Percentiles rank a stretch among this genome's conserved stretches.
Evolutionary conservation across 139 green algal genomes (phyloP).

Genomic region (Ettlia oleoabundans): DNA sequence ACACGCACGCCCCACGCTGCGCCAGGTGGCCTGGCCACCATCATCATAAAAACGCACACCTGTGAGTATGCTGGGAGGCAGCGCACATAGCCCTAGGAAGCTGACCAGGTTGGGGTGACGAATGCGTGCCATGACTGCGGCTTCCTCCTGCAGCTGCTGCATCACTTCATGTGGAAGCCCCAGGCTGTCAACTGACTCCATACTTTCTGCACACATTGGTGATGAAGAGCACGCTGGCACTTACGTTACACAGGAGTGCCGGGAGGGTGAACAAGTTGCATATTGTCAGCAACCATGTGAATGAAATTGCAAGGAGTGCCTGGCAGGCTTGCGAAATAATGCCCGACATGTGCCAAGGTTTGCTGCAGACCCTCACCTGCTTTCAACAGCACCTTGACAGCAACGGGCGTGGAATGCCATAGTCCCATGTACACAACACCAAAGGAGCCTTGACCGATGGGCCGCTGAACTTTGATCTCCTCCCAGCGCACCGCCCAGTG

Average conservation of each 20-base stretch:
- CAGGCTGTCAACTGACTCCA: background rate
- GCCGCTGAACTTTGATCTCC: background rate
- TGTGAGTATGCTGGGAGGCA: background rate
- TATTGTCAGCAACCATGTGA: no score
- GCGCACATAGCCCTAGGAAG: background rate
- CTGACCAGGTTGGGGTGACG: background rate
- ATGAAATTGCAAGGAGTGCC: no score
- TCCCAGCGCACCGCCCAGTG: background rate
- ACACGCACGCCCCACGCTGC: background rate
- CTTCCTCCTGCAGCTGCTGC: background rate
- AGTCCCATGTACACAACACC: conserved; percentile 62
- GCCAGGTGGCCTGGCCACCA: no score
- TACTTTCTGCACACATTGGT: background rate
- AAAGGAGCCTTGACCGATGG: conserved; percentile 63
- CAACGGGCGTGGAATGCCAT: conserved; percentile 58
- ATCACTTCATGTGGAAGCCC: background rate
- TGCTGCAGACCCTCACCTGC: background rate
- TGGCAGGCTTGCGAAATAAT: background rate
- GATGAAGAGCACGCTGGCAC: background rate
- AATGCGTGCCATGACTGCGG: background rate
- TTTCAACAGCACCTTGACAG: conserved; percentile 57
- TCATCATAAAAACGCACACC: background rate
- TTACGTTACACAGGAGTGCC: no score
- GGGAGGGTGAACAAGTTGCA: no score
- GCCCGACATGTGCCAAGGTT: background rate